Evolutionary conservation across 108 stramenopile species (phyloP).

Genomic region (Stephanodiscus minutulus): DNA sequence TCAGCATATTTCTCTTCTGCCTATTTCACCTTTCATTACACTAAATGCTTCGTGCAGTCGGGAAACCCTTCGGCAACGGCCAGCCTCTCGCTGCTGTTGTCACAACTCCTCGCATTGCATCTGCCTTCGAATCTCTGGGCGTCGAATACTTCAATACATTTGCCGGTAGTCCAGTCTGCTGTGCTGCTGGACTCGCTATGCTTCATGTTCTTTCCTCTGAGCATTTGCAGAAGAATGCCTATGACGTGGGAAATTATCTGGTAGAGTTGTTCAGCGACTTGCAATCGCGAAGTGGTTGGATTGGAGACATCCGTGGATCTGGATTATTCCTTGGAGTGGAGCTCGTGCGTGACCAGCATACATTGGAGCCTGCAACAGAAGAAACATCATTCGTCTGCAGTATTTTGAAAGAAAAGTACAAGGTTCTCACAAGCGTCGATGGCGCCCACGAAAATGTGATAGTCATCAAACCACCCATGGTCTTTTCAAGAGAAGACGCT

Average conservation of each 20-base stretch:
- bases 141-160: constrained; percentile 98
- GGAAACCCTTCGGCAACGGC: constrained; percentile 98
- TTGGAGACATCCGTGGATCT: constrained; percentile 93
- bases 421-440: constrained; percentile 86
- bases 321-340: constrained; percentile 96
- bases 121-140: constrained; percentile 81
- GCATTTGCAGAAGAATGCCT: constrained; percentile 80
- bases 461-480: constrained; percentile 94
- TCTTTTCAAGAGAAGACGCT: constrained; percentile 80
- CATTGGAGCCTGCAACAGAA: constrained; percentile 66
- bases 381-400: constrained; percentile 84
- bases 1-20: no score
- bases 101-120: constrained; percentile 69
- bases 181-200: constrained; percentile 88
- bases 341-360: constrained; percentile 63
- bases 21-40: no score
- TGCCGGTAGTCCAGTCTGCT: constrained; percentile 91
- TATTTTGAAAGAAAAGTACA: constrained; percentile 67
- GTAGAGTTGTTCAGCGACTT: constrained; percentile 49
- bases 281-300: constrained; percentile 43
- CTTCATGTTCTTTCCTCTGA: constrained; percentile 79
- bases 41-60: no score
- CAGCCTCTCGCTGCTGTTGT: constrained; percentile 94
- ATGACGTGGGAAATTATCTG: constrained; percentile 75
- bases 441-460: constrained; percentile 90